Conservation (phyloP, 352 stramenopile species). For the Phytophthora sp. region DNA sequence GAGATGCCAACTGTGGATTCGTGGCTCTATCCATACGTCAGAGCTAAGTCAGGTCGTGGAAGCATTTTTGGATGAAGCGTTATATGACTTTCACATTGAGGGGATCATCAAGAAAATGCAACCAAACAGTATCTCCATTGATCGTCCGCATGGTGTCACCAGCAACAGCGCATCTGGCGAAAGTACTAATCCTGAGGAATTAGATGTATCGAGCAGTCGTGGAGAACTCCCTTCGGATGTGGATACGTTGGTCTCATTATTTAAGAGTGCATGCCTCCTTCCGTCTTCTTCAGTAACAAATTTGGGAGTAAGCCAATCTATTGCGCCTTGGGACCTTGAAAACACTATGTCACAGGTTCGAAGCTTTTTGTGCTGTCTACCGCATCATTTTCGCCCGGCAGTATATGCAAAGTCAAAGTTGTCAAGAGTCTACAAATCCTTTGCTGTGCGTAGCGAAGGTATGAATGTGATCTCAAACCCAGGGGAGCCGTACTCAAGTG, state of each 20-base stretch:
- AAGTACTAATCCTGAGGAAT: not conserved
- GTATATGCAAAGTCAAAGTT: slow-evolving; percentile 49
- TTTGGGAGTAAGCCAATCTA: slow-evolving; percentile 39
- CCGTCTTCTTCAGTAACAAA: slow-evolving; percentile 71
- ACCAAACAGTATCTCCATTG: not conserved
- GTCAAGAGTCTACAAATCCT: slow-evolving; percentile 30
- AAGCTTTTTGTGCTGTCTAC: slow-evolving; percentile 59
- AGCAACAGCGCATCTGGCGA: not conserved
- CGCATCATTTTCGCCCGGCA: slow-evolving; percentile 54
- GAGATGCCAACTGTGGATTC: slow-evolving; percentile 77
- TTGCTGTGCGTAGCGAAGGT: slow-evolving; percentile 12
- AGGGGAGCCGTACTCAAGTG: slow-evolving; percentile 7
- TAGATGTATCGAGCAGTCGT: slow-evolving; percentile 5
- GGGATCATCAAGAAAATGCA: slow-evolving; percentile 44
- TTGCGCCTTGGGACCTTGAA: slow-evolving; percentile 70
- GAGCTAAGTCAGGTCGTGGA: slow-evolving; percentile 73
- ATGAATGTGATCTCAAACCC: slow-evolving; percentile 5
- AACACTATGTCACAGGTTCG: slow-evolving; percentile 59
- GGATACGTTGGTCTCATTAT: slow-evolving; percentile 46
- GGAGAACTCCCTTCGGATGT: slow-evolving; percentile 32
- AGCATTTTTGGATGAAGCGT: slow-evolving; percentile 71
- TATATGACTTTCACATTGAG: slow-evolving; percentile 87
- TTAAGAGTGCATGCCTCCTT: slow-evolving; percentile 51
- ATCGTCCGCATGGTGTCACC: not conserved
- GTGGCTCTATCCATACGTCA: slow-evolving; percentile 59